Evolutionary conservation across 2,329 filamentous ascomycete genomes (phyloP), one percentile per base, ranked within the genome.

Genomic region (Aspergillus japonicus): DNA sequence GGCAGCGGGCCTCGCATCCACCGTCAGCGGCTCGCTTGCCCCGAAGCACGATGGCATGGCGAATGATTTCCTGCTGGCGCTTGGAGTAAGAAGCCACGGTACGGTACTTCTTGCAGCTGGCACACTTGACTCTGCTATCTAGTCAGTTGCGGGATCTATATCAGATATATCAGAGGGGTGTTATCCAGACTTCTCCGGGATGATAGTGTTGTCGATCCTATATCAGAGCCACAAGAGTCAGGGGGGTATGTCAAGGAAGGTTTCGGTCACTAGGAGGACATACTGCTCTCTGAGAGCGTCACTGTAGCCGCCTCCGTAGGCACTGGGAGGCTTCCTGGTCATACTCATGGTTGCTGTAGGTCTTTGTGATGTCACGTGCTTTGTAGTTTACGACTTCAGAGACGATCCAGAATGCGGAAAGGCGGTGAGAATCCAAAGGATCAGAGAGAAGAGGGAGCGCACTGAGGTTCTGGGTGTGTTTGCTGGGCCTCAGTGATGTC

Each of bases 71-170:
- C 8, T 82, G 68, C 65, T 84, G 81, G 35, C 77, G 80, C 31
- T 79, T 78, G 1, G 83, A 84, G 65, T 74, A 85, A 35, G 68
- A 69, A 1, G 55, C 61, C 7, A 72, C 67, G 11, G 61, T 64
- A 26, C 76, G 76, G 47, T 71, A 75, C 57, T 78, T 80, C 26
- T 70, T 68, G 70, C 83, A 85, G 10, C 75, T 74, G 14, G 69
- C 69, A 67, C 83, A 85, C 55, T 77, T 77, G 63, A 83, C 72
- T 60, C 79, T 82, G 59, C 16, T 5, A 29, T 24, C n/a, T 12
- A 39, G 33, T 65, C 26, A 59, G 52, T n/a, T 19, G 47, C 61
- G 33, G 3, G 47, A 47, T 8, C 7, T 14, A 19, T 4, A 54
- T 14, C 19, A 24, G n/a, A 33, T 16, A 21, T n/a, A 14, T 16